Conservation (phyloP, 257 asterid species). For the Eustoma russellianum region DNA sequence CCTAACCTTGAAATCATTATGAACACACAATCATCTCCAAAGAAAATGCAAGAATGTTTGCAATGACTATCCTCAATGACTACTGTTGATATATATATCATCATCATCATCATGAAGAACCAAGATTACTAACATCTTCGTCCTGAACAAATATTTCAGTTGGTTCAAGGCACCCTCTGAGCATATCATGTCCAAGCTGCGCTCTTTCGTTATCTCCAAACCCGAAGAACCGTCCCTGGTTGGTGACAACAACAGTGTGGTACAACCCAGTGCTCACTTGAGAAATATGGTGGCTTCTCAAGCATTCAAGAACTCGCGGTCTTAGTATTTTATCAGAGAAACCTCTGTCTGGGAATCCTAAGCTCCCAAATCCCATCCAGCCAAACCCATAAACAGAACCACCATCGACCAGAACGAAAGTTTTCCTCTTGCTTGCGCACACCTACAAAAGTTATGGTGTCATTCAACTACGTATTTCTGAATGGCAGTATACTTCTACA, state of each 20-base stretch:
- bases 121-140: conserved; percentile 1
- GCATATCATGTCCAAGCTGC: conserved; percentile 68
- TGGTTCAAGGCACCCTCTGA: conserved; percentile 55
- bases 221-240: conserved; percentile 44
- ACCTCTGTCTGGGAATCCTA: conserved; percentile 59
- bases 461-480: too few species aligned
- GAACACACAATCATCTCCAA: too few species aligned
- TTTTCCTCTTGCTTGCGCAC: conserved; percentile 79
- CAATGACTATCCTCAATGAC: too few species aligned
- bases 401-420: conserved; percentile 54
- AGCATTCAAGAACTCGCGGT: conserved; percentile 54
- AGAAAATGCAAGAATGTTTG: too few species aligned
- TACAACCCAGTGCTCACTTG: conserved; percentile 88
- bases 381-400: conserved; percentile 76
- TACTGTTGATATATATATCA: too few species aligned
- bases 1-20: too few species aligned
- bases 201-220: conserved; percentile 86
- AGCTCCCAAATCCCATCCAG: conserved; percentile 87
- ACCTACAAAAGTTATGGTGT: conserved; percentile 26
- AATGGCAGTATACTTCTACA: too few species aligned
- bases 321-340: conserved; percentile 45
- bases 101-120: not conserved
- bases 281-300: conserved; percentile 48
- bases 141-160: conserved; percentile 41
- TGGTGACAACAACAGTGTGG: conserved; percentile 64